A percentile compares a stretch with the other conserved stretches of the same genome.
These are phyloP conservation scores for Purpureocillium takamizusanense DNA, from an alignment of 2,329 filamentous ascomycete species.

Conservation along the genomic window DNA sequence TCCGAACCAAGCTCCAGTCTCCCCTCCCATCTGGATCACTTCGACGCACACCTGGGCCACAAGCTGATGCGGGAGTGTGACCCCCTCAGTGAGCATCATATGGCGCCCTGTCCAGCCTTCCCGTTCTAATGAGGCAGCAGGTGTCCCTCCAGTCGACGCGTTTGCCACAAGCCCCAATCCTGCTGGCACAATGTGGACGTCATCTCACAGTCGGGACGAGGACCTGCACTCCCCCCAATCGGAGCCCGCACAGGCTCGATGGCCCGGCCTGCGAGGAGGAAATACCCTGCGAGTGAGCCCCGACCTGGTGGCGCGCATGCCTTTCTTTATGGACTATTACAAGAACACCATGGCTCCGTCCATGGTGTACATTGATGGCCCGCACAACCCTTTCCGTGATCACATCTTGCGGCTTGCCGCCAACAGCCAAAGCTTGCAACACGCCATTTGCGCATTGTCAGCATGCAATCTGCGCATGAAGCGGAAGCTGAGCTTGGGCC, in stretches of 20 bases:
- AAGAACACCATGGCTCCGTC: slow-evolving; percentile 86
- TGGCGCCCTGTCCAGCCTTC: slow-evolving; percentile 23
- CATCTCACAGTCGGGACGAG: slow-evolving; percentile 30
- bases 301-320: slow-evolving; percentile 66
- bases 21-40: slow-evolving; percentile 48
- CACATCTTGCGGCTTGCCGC: slow-evolving; percentile 73
- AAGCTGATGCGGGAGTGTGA: slow-evolving; percentile 48
- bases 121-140: slow-evolving; percentile 30
- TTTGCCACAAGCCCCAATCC: slow-evolving; percentile 45
- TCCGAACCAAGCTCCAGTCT: slow-evolving; percentile 54
- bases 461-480: slow-evolving; percentile 89
- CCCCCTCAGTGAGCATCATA: slow-evolving; percentile 40
- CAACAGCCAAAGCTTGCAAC: slow-evolving; percentile 74
- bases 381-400: slow-evolving; percentile 75
- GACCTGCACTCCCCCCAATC: slow-evolving; percentile 34
- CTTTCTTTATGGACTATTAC: slow-evolving; percentile 89
- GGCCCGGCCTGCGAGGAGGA: slow-evolving; percentile 38
- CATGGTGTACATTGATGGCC: slow-evolving; percentile 83
- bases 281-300: slow-evolving; percentile 41
- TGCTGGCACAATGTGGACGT: slow-evolving; percentile 37
- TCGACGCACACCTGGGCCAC: slow-evolving; percentile 44
- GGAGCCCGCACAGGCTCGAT: slow-evolving; percentile 36
- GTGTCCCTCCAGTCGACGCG: slow-evolving; percentile 42
- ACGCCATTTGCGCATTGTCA: slow-evolving; percentile 82
- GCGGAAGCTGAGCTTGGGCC: slow-evolving; percentile 53